A percentile compares a stretch with the other conserved stretches of the same genome.
Evolutionary conservation across 805 yeast genomes (phyloP).

Genomic region (Myxozyma udenii): DNA sequence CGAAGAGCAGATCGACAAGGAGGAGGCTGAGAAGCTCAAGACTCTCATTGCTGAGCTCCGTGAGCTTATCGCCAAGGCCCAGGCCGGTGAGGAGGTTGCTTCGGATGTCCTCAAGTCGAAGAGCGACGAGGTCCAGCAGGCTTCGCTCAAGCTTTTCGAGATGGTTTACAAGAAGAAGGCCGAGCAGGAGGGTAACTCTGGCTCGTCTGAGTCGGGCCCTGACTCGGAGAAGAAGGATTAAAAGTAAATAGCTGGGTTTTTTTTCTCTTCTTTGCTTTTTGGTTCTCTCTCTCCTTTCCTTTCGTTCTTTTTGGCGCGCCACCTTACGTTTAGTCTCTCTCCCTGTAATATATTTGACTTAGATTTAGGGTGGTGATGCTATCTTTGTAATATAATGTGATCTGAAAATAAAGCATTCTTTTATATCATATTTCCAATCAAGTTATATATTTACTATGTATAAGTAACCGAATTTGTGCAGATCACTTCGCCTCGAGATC

Average conservation of each 20-base stretch:
- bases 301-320: background rate
- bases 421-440: no score
- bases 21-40: conserved; percentile 54
- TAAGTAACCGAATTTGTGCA: background rate
- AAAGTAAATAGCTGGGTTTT: conserved; percentile 26
- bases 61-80: conserved; percentile 70
- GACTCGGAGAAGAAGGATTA: conserved; percentile 23
- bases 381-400: no score
- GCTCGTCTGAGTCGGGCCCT: conserved; percentile 6
- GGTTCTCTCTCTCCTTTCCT: background rate
- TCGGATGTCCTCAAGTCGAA: conserved; percentile 66
- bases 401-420: no score
- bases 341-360: no score
- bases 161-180: conserved; percentile 55
- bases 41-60: conserved; percentile 61
- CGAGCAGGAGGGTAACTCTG: conserved; percentile 33
- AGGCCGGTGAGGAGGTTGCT: conserved; percentile 63
- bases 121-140: conserved; percentile 79
- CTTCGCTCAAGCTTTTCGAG: conserved; percentile 78
- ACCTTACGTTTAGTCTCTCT: no score
- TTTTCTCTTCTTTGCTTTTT: background rate
- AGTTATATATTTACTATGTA: no score
- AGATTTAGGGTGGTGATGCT: no score
- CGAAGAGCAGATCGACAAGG: conserved; percentile 60
- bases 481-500: conserved; percentile 13